A percentile compares a stretch with the other conserved stretches of the same genome.
phyloP scores from a whole-genome alignment of 2,329 filamentous ascomycete genomes.

The Aspergillus fijiensis region DNA sequence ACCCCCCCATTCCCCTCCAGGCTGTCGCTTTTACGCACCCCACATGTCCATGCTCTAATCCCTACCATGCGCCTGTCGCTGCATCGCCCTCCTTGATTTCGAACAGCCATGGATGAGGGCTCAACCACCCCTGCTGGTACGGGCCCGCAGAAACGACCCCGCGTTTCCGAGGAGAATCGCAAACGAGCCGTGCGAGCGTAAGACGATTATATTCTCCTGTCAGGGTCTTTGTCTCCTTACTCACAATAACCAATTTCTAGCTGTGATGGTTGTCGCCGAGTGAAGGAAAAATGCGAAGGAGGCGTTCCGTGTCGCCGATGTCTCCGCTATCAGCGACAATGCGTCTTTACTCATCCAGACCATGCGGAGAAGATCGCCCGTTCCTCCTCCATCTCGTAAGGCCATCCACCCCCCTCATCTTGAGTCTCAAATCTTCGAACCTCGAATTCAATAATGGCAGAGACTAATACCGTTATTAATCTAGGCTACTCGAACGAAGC shows the following conservation, averaged over 20 bases:
- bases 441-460: background rate
- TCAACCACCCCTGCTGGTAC: conserved; percentile 25
- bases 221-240: background rate
- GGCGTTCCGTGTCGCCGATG: conserved; percentile 56
- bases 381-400: conserved; percentile 35
- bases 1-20: background rate
- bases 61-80: conserved; percentile 27
- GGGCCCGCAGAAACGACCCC: conserved; percentile 39
- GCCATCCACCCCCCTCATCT: conserved; percentile 1
- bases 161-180: conserved; percentile 43
- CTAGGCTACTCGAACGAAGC: conserved; percentile 32
- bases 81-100: conserved; percentile 26
- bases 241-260: conserved; percentile 29
- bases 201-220: conserved; percentile 13
- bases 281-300: conserved; percentile 59
- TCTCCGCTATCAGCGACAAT: conserved; percentile 52
- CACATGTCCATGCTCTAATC: conserved; percentile 4
- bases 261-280: conserved; percentile 55
- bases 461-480: background rate
- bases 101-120: conserved; percentile 31
- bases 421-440: no score
- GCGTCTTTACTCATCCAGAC: conserved; percentile 48
- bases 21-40: background rate
- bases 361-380: conserved; percentile 32
- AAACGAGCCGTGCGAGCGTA: conserved; percentile 44